phyloP scores from a whole-genome alignment of 2,329 filamentous ascomycete species.

The Ophiocordyceps polyrhachis-furcata region DNA sequence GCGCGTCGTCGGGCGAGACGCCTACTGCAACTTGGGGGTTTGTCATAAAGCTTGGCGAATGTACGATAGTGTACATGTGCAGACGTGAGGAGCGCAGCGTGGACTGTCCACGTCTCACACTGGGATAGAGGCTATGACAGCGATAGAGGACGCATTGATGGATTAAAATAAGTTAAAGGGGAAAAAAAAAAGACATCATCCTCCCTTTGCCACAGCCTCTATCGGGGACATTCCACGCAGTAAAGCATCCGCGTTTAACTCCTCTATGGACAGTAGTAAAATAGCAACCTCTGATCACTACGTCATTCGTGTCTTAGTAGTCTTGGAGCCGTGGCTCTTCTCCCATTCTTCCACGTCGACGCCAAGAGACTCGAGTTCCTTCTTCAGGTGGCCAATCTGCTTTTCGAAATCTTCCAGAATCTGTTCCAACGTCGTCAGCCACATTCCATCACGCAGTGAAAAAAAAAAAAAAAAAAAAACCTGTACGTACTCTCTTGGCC shows the following conservation, averaged over 20 bases:
- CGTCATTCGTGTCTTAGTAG: constrained; percentile 14
- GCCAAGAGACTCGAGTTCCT: constrained; percentile 46
- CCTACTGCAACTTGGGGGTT: background rate
- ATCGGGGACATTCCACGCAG: background rate
- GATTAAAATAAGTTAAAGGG: background rate
- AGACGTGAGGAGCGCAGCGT: background rate
- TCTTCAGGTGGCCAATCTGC: constrained; percentile 58
- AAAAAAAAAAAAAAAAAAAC: too few relatives aligned
- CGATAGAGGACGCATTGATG: background rate
- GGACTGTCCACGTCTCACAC: background rate
- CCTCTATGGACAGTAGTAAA: background rate
- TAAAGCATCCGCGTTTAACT: background rate
- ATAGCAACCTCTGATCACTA: background rate
- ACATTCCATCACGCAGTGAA: background rate
- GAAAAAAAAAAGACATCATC: background rate
- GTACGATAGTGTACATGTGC: background rate
- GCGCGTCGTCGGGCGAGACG: background rate
- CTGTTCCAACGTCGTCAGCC: constrained; percentile 20
- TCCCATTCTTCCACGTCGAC: constrained; percentile 38
- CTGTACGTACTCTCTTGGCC: constrained; percentile 48
- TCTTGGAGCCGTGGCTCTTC: constrained; percentile 25
- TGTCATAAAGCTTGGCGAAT: background rate
- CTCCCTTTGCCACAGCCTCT: background rate
- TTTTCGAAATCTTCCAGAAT: constrained; percentile 68
- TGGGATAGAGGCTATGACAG: too few relatives aligned